Evolutionary conservation across 495 filamentous ascomycete species (phyloP).

Genomic region (Podospora appendiculata): DNA sequence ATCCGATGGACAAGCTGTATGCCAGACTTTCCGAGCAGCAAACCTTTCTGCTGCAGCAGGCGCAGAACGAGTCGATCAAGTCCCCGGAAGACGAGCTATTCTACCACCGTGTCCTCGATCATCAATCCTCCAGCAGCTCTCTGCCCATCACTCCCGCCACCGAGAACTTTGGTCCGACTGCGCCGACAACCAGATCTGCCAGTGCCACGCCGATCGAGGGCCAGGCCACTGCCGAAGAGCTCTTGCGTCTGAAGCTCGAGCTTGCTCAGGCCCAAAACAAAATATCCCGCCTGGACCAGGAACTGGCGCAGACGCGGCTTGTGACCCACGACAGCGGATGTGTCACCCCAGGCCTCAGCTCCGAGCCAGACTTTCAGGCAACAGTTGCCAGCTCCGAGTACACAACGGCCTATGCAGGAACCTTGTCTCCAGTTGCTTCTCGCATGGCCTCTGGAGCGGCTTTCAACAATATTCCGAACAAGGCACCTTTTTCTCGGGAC

Average conservation of each 20-base stretch:
- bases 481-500: conserved; percentile 44
- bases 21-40: conserved; percentile 64
- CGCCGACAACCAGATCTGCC: conserved; percentile 35
- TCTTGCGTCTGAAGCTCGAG: conserved; percentile 57
- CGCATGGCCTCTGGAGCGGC: conserved; percentile 25
- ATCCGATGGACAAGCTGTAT: conserved; percentile 53
- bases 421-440: conserved; percentile 12
- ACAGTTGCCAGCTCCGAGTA: conserved; percentile 14
- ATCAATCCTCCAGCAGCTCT: conserved; percentile 42
- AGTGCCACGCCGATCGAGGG: conserved; percentile 32
- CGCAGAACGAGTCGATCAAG: conserved; percentile 33
- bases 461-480: conserved; percentile 42
- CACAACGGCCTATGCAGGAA: conserved; percentile 3
- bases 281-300: conserved; percentile 75
- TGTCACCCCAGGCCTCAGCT: conserved; percentile 10
- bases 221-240: conserved; percentile 28
- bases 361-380: conserved; percentile 22
- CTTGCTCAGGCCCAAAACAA: conserved; percentile 70
- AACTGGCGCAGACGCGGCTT: conserved; percentile 68
- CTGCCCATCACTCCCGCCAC: conserved; percentile 51
- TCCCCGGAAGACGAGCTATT: conserved; percentile 33
- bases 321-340: conserved; percentile 34
- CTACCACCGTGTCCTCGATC: conserved; percentile 30
- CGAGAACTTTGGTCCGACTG: conserved; percentile 41
- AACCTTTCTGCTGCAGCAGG: conserved; percentile 39